Percentiles rank a stretch among this genome's conserved stretches.
Evolutionary conservation across 2,329 filamentous ascomycete genomes (phyloP).

Genomic region (Esteya vermicola): DNA sequence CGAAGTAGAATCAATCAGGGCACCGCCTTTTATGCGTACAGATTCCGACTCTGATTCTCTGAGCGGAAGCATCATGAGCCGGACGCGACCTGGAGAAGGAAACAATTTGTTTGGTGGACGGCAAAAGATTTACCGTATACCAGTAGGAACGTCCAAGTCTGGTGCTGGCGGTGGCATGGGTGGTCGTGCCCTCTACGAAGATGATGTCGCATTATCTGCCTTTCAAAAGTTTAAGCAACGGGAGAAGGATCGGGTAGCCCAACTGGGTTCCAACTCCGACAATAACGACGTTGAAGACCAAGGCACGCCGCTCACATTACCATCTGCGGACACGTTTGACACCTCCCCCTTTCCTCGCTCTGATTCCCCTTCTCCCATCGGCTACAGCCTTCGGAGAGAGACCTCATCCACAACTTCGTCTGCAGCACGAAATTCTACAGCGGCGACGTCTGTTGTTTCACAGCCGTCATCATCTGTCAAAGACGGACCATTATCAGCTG

Average conservation of each 20-base stretch:
- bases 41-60: conserved; percentile 55
- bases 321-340: conserved; percentile 22
- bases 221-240: conserved; percentile 63
- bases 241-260: conserved; percentile 35
- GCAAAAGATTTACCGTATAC: conserved; percentile 88
- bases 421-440: conserved; percentile 63
- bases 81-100: conserved; percentile 70
- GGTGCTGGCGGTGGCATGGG: conserved; percentile 36
- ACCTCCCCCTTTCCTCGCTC: conserved; percentile 22
- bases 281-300: conserved; percentile 13
- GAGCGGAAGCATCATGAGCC: conserved; percentile 63
- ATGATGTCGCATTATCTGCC: conserved; percentile 69
- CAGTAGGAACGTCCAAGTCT: conserved; percentile 34
- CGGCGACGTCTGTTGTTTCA: conserved; percentile 78
- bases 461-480: conserved; percentile 40
- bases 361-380: conserved; percentile 42
- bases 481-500: conserved; percentile 19
- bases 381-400: conserved; percentile 63
- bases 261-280: conserved; percentile 3
- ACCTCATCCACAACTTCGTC: conserved; percentile 78
- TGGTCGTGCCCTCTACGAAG: conserved; percentile 64
- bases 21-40: conserved; percentile 40
- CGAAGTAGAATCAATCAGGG: conserved; percentile 71
- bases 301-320: not conserved
- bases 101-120: conserved; percentile 90